Conservation (phyloP, 176 grass and related monocot genomes). For the Puya raimondii region DNA sequence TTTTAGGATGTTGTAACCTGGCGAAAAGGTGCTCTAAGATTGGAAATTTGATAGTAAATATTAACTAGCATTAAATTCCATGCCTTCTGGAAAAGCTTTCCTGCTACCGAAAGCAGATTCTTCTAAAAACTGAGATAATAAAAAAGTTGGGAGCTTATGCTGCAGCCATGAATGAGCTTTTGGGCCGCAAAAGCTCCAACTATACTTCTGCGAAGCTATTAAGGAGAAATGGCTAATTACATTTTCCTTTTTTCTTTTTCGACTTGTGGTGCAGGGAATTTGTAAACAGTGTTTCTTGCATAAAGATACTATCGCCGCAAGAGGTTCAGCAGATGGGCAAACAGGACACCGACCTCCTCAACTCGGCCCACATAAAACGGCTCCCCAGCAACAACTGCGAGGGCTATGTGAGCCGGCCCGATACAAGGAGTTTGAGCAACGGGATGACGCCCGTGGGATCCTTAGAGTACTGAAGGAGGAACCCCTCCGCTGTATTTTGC, state of each 20-base stretch:
- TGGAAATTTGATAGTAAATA: too few species aligned
- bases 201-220: too few species aligned
- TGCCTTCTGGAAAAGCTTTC: too few species aligned
- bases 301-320: conserved; percentile 91
- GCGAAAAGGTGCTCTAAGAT: too few species aligned
- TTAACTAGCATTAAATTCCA: too few species aligned
- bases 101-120: too few species aligned
- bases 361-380: conserved; percentile 38
- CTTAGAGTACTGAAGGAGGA: conserved; percentile 58
- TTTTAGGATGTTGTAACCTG: too few species aligned
- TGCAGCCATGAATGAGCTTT: too few species aligned
- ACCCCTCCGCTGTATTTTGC: conserved; percentile 11
- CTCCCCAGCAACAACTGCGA: conserved; percentile 54
- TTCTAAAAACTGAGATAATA: too few species aligned
- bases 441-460: conserved; percentile 69
- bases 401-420: conserved; percentile 58
- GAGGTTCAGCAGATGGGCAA: conserved; percentile 94
- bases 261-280: conserved; percentile 55
- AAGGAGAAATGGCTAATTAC: background rate
- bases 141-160: too few species aligned
- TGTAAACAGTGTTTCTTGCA: conserved; percentile 81
- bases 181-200: too few species aligned
- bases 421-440: conserved; percentile 58
- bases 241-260: background rate
- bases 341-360: conserved; percentile 57